Evolutionary conservation across 2,329 filamentous ascomycete species (phyloP).

Genomic region (Ceratocystis lukuohia): DNA sequence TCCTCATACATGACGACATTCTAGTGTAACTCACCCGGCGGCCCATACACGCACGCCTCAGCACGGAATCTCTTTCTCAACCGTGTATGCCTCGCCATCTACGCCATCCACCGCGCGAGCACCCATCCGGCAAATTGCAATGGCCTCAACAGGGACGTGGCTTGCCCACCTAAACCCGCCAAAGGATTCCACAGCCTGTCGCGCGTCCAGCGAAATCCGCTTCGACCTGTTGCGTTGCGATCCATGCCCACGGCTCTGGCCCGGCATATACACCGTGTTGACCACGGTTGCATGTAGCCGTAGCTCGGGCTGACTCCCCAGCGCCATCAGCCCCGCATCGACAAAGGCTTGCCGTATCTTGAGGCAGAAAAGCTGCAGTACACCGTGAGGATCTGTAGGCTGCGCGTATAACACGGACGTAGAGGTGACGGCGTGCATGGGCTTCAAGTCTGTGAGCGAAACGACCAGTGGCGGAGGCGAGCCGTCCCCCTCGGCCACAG

Average conservation of each 20-base stretch:
- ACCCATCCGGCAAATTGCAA: constrained; percentile 81
- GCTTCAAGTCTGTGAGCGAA: constrained; percentile 40
- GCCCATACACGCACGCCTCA: constrained; percentile 23
- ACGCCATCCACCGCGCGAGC: constrained; percentile 50
- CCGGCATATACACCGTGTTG: constrained; percentile 65
- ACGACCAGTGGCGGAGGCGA: constrained; percentile 27
- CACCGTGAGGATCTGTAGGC: constrained; percentile 39
- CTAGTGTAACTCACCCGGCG: not conserved
- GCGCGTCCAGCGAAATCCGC: constrained; percentile 40
- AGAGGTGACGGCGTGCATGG: constrained; percentile 46
- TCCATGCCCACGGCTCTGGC: constrained; percentile 19
- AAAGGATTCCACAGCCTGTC: constrained; percentile 44
- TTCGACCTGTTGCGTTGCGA: constrained; percentile 23
- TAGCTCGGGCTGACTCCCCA: constrained; percentile 47
- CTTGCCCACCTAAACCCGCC: constrained; percentile 58
- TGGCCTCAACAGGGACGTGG: constrained; percentile 49
- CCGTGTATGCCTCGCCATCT: constrained; percentile 41
- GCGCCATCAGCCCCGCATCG: constrained; percentile 39
- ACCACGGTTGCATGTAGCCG: constrained; percentile 73
- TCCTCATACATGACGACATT: not conserved
- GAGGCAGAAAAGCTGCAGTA: constrained; percentile 45
- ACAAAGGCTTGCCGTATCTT: constrained; percentile 41
- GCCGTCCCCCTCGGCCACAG: not conserved
- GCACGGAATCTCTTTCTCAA: constrained; percentile 35
- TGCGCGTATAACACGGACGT: constrained; percentile 53